Base-by-base conservation (phyloP, 2,329 filamentous ascomycete species). In the Ceratocystis albifundus region DNA sequence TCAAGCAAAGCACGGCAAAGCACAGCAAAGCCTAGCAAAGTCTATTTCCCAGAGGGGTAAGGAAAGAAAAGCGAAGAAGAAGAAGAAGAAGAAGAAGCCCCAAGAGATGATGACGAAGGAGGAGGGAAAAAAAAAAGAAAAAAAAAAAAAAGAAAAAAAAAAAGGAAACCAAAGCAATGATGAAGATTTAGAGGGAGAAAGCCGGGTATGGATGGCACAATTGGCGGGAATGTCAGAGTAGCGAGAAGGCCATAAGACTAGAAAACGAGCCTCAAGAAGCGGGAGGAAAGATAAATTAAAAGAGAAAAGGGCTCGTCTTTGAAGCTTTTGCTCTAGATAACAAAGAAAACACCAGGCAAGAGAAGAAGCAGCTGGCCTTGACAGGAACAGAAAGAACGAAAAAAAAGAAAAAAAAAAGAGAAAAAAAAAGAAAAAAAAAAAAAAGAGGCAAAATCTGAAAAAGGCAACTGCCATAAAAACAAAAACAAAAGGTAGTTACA, bases 81-180 rank as follows among this genome's bases (percentile, higher is more conserved):
- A 50, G 32, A 41, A 15, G 12, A 12, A 41, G n/a, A n/a, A n/a
- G n/a, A n/a, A n/a, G n/a, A n/a, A n/a, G n/a, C n/a, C 4, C 36
- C 3, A 3, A 4, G 36, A 41, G 36, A 41, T 41, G 36, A 41
- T 15, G 36, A 41, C 36, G 36, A 41, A 41, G 36, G 36, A 12
- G 36, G 4, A 50, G 15, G n/a, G 22, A 36, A 48, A 41, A n/a
- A n/a, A n/a, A n/a, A n/a, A n/a, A n/a, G n/a, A n/a, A n/a, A n/a
- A n/a, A n/a, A n/a, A n/a, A n/a, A n/a, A n/a, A n/a, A n/a, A n/a
- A n/a, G n/a, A n/a, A n/a, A n/a, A n/a, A n/a, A n/a, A n/a, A n/a
- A n/a, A n/a, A n/a, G n/a, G n/a, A n/a, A n/a, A n/a, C n/a, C 44
- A 63, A 32, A 64, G 30, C 44, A 64, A 64, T 36, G 55, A 32